Evolutionary conservation across 768 basidiomycete genomes (phyloP), one percentile per base, ranked within the genome.

Genomic region (Candolleomyces aberdarensis): DNA sequence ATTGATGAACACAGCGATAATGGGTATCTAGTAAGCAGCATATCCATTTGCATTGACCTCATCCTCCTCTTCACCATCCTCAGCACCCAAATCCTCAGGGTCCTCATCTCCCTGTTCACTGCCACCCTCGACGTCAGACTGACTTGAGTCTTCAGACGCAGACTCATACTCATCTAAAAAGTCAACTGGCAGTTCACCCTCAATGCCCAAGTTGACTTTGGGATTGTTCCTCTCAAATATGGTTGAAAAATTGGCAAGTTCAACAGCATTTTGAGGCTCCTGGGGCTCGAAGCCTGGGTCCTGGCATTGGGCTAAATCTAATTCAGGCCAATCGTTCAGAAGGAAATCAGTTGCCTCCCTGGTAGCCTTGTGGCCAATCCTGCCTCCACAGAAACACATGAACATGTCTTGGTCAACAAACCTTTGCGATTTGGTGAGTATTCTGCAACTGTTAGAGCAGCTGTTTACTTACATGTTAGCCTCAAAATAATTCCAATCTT

Each of bases 351-450:
- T 14, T 9, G 31, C n/a, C n/a, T n/a, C n/a, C n/a, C n/a, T 14
- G 31, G 50, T n/a, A 52, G 22, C 6, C n/a, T 19, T 51, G 56
- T 78, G 77, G 0, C 77, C 73, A 6, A 76, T 57, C 0, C 75
- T 72, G 0, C 72, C 67, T 0, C 75, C 75, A 1, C 61, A 62
- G 39, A 70, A 73, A 0, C 67, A 44, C 75, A 76, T 75, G 29
- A 70, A 58, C 69, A 76, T 75, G 59, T 76, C 73, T 14, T 71
- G 64, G 60, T 76, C 75, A 43, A 64, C 66, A 64, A 75, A 73
- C 10, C 75, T 76, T 50, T 52, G 36, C 9, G 10, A 14, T 26
- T 4, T 39, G 8, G 41, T 43, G 8, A 43, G 11, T 43, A 43
- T 8, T 43, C 41, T 17, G 19, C n/a, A 29, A 47, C 47, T 62